These are phyloP conservation scores for Phenoliferia sp. DNA, from an alignment of 1,284 basidiomycete species.

Conservation along the genomic window DNA sequence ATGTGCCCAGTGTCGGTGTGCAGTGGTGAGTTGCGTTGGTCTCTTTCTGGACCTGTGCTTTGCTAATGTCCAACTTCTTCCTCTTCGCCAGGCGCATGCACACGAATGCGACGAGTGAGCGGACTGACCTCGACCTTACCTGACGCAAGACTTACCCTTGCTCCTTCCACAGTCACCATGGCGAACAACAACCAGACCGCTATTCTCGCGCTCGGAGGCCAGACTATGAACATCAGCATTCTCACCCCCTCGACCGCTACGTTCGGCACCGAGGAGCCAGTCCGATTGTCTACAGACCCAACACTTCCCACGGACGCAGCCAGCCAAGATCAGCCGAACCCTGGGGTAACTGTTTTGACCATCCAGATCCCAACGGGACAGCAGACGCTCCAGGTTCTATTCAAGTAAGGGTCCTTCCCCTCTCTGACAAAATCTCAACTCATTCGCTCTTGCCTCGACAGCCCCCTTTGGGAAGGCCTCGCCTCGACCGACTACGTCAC, in stretches of 20 bases:
- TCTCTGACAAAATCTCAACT: no score
- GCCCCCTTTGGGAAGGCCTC: background rate
- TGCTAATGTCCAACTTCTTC: background rate
- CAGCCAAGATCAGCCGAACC: conserved; percentile 61
- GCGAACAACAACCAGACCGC: conserved; percentile 50
- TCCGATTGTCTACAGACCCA: conserved; percentile 59
- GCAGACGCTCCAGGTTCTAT: conserved; percentile 50
- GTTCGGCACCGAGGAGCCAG: conserved; percentile 39
- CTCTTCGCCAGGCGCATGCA: conserved; percentile 85
- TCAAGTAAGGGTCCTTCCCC: conserved; percentile 48
- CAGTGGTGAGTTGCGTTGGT: conserved; percentile 13
- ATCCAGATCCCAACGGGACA: conserved; percentile 64
- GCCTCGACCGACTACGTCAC: conserved; percentile 53
- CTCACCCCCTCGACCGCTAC: conserved; percentile 39
- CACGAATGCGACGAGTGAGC: conserved; percentile 68
- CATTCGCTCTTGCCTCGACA: conserved; percentile 47
- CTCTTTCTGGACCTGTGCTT: background rate
- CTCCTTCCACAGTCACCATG: conserved; percentile 50
- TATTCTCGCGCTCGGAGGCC: conserved; percentile 60
- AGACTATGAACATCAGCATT: conserved; percentile 50
- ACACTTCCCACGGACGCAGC: conserved; percentile 52
- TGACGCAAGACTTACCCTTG: conserved; percentile 42
- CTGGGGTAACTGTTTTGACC: conserved; percentile 70
- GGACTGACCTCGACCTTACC: background rate
- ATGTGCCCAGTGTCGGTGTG: conserved; percentile 1